Conservation (phyloP, 1,139 yeast species). For the Nakaseomyces bracarensis region DNA sequence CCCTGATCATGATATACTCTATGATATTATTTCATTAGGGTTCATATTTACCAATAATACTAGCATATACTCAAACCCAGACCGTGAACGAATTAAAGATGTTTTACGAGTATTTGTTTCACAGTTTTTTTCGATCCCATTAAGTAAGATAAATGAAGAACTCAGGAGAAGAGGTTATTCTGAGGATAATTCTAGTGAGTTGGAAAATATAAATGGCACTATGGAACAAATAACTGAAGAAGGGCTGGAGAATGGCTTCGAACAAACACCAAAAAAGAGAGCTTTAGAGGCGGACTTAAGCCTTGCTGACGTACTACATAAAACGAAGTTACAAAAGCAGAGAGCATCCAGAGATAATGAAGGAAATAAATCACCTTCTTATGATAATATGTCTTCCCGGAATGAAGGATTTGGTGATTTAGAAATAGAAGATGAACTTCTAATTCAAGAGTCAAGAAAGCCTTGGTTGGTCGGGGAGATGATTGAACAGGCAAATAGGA, state of each 20-base stretch:
- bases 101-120: conserved; percentile 57
- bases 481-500: conserved; percentile 39
- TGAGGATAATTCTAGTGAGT: conserved; percentile 18
- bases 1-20: conserved; percentile 57
- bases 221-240: conserved; percentile 8
- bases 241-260: conserved; percentile 8
- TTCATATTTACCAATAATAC: conserved; percentile 61
- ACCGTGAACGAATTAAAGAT: conserved; percentile 66
- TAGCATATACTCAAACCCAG: conserved; percentile 70
- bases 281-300: conserved; percentile 54
- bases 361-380: conserved; percentile 12
- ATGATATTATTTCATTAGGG: conserved; percentile 65
- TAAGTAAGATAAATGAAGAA: conserved; percentile 32
- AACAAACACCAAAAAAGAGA: conserved; percentile 36
- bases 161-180: conserved; percentile 23
- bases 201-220: conserved; percentile 17
- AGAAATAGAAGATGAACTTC: conserved; percentile 30
- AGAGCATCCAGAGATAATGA: conserved; percentile 34
- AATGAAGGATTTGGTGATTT: conserved; percentile 14
- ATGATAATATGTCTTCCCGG: conserved; percentile 9
- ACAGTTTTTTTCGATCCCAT: conserved; percentile 25
- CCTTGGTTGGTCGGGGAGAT: conserved; percentile 54
- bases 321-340: conserved; percentile 43
- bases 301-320: conserved; percentile 64
- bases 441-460: conserved; percentile 28